Percentiles rank a stretch among this genome's conserved stretches.
phyloP scores from a whole-genome alignment of 106 monocot genomes.

The Triglochin maritima region DNA sequence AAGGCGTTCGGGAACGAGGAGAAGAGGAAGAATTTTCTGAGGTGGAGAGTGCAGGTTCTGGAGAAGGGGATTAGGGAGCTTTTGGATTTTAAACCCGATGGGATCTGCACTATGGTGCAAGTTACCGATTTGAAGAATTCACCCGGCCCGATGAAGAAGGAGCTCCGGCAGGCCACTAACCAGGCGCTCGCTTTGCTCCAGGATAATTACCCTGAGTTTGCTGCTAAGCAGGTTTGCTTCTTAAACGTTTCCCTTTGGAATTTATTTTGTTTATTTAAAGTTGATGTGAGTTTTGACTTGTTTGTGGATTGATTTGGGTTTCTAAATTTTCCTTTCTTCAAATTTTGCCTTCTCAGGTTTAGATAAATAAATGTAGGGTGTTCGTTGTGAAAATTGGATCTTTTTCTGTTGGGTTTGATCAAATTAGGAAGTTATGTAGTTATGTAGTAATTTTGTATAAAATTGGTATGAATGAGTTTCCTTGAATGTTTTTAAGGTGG shows the following conservation, averaged over 20 bases:
- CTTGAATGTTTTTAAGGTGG: too few species aligned
- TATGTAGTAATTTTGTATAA: too few species aligned
- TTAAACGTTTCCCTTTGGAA: not conserved
- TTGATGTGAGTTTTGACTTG: not conserved
- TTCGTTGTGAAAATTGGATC: not conserved
- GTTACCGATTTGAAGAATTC: conserved; percentile 46
- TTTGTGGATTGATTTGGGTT: not conserved
- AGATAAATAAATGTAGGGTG: too few species aligned
- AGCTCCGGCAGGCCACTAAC: conserved; percentile 30
- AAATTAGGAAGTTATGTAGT: too few species aligned
- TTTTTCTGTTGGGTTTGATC: not conserved
- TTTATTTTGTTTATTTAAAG: not conserved
- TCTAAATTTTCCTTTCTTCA: not conserved
- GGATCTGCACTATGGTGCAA: conserved; percentile 42
- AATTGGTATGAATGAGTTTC: too few species aligned
- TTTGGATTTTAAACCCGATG: conserved; percentile 30
- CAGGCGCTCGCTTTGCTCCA: conserved; percentile 36
- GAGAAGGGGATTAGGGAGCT: conserved; percentile 46
- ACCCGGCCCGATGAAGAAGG: conserved; percentile 25
- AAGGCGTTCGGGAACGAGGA: conserved; percentile 35
- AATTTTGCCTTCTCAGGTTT: too few species aligned
- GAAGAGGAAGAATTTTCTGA: conserved; percentile 40
- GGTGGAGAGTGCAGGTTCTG: conserved; percentile 46
- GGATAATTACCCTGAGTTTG: conserved; percentile 56
- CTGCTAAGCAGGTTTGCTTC: conserved; percentile 27